Evolutionary conservation across 345 rosid genomes (phyloP), one percentile per base, ranked within the genome.

Genomic region (Erucastrum elatum): DNA sequence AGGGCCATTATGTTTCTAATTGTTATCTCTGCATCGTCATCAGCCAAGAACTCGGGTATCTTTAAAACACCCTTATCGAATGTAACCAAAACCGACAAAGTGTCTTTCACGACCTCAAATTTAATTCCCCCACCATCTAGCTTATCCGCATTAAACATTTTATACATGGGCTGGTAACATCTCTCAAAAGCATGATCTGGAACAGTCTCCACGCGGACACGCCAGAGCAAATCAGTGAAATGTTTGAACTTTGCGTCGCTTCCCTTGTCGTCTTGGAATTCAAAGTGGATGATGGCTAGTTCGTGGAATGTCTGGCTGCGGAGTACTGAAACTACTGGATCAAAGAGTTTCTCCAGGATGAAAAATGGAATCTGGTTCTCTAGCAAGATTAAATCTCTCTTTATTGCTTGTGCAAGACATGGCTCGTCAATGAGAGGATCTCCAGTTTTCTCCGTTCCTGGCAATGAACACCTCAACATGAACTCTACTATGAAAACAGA

Each of bases 361-460:
- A 77, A 64, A 35, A 27, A 71, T 16, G 81, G 81, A 56, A 77
- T 65, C 13, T 77, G 81, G 59, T 77, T 77, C 35, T 77, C 81
- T 8, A 77, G 81, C 76, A 71, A 65, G 1, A 71, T 64, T 25
- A 77, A 65, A 31, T 77, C 81, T 26, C 11, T 34, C 0, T 10
- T 4, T 15, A 49, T 9, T 17, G 53, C 25, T 35, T 8, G 4
- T 12, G 1, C 5, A 44, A 68, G 70, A 69, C 75, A 77, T n/a
- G 30, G 64, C 6, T 77, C 33, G 44, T 77, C 75, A 1, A 53
- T 27, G 9, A 71, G 55, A 51, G 27, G 61, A 37, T 77, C 81
- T 0, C 71, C 70, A 2, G 1, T 55, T 1, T 64, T 77, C 17
- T 49, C 65, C 9, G 3, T 0, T 26, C 46, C 61, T 8, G 2